Base-by-base conservation (phyloP, 768 basidiomycete species). In the Amanita pseudoporphyria region DNA sequence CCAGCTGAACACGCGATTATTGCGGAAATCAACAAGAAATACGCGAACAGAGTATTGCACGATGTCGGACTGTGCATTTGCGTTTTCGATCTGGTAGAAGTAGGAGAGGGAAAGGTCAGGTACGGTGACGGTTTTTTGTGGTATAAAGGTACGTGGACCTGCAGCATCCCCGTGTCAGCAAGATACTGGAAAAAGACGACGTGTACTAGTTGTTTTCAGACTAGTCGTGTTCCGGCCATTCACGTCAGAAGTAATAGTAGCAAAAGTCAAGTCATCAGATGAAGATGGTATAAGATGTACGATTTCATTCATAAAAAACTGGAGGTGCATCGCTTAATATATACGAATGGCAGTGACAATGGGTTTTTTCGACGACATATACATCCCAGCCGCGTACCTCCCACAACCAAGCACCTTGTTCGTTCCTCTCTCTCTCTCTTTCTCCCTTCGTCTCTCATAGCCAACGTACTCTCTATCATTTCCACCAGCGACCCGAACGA, bases 111-210 rank as follows among this genome's bases (percentile, higher is more conserved):
- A 1, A 93, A 87, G 54, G 83, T 99, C 4, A 76, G 92, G 31
- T 96, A 94, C 58, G 94, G 95, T 0, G 95, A 99, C 64, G 95
- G 95, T 0, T 83, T 82, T 60, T 69, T 95, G 59, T 98, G 93
- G 85, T 93, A 98, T 62, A 91, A 87, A 74, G 79, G 94, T 94
- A 45, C 53, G 70, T 60, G 13, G 32, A n/a, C 4, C n/a, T n/a
- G n/a, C n/a, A n/a, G n/a, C n/a, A n/a, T n/a, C n/a, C n/a, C n/a
- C n/a, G n/a, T n/a, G n/a, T n/a, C n/a, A n/a, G n/a, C n/a, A n/a
- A n/a, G n/a, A n/a, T n/a, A n/a, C n/a, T n/a, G n/a, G n/a, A n/a
- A n/a, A n/a, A n/a, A n/a, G n/a, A n/a, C n/a, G n/a, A n/a, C n/a
- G n/a, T n/a, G n/a, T n/a, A n/a, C n/a, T n/a, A 98, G 95, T 86